Evolutionary conservation across 2,329 filamentous ascomycete genomes (phyloP).

Genomic region (Hymenotorrendiella dingleyae): DNA sequence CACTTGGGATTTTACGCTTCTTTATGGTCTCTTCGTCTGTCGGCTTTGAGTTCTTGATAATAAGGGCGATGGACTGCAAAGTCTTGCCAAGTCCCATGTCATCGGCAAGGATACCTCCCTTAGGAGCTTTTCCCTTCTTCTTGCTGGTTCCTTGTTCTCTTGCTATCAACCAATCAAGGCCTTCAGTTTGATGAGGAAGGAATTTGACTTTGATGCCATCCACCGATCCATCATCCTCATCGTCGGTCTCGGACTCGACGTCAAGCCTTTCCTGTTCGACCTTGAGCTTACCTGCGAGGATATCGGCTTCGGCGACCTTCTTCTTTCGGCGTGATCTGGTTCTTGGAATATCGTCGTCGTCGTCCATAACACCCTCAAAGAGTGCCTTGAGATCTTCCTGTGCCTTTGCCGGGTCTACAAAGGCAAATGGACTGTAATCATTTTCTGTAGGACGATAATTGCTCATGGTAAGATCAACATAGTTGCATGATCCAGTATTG

Average conservation of each 20-base stretch:
- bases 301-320: slow-evolving; percentile 28
- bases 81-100: slow-evolving; percentile 98
- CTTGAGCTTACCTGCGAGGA: slow-evolving; percentile 30
- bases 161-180: slow-evolving; percentile 90
- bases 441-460: slow-evolving; percentile 19
- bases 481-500: slow-evolving; percentile 19
- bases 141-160: slow-evolving; percentile 85
- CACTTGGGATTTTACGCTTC: slow-evolving; percentile 63
- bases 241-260: slow-evolving; percentile 42
- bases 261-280: slow-evolving; percentile 33
- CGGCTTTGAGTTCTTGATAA: slow-evolving; percentile 75
- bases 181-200: slow-evolving; percentile 89
- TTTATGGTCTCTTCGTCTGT: slow-evolving; percentile 49
- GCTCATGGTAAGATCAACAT: slow-evolving; percentile 27
- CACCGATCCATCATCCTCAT: slow-evolving; percentile 58
- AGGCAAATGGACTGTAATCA: slow-evolving; percentile 25
- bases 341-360: slow-evolving; percentile 44
- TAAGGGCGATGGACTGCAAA: slow-evolving; percentile 83
- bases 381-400: slow-evolving; percentile 73
- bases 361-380: slow-evolving; percentile 75
- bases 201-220: slow-evolving; percentile 83
- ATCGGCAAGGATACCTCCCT: slow-evolving; percentile 91
- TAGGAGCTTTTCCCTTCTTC: slow-evolving; percentile 72
- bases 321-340: slow-evolving; percentile 35
- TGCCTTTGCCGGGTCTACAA: slow-evolving; percentile 59